Evolutionary conservation across 31 red algal species (phyloP), one percentile per base, ranked within the genome.

Genomic region (Porphyra umbilicalis): DNA sequence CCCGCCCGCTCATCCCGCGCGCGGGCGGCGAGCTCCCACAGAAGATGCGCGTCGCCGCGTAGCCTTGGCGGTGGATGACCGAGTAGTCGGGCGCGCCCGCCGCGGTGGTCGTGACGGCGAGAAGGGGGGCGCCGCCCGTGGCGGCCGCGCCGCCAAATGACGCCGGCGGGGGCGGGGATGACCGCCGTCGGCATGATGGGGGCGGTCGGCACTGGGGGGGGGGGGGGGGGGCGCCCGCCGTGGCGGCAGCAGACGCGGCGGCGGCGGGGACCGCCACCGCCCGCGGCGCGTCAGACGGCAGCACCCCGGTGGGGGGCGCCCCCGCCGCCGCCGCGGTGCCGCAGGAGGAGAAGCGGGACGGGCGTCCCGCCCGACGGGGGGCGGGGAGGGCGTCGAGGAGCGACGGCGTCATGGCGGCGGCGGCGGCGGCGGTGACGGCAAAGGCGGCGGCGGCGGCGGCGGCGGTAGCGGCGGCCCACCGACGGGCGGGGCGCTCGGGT

Each of bases 1-100:
- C 88, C 89, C 76, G 82, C 87, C 39, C 94, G 39, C 77, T 97
- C 90, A 6, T 76, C 85, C 32, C 94, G 90, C 14, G 94, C 91
- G 14, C 79, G 78, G 46, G 92, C 90, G 9, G 94, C 94, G 35
- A 97, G 82, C 37, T 97, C 91, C 33, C 94, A 76, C 89, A 84
- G 34, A 91, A 88, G 46, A 80, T 80, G 79, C 87, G 79, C 35
- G 79, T 77, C 36, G 89, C 90, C 57, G 89, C 90, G 14, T 87
- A 85, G 30, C 89, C 93, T 71, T 88, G 88, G 4, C 82, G 86
- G 32, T 87, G 84, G 38, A 95, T 46, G 33, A 85, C 84, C 74
- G 86, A 86, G 82, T 88, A 95, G 84, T 95, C 89, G 76, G 84
- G 75, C 67, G 76, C 91, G 40, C 80, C 82, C 6, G 31, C 76